phyloP scores from a whole-genome alignment of 805 yeast species.

The Peterozyma xylosa region DNA sequence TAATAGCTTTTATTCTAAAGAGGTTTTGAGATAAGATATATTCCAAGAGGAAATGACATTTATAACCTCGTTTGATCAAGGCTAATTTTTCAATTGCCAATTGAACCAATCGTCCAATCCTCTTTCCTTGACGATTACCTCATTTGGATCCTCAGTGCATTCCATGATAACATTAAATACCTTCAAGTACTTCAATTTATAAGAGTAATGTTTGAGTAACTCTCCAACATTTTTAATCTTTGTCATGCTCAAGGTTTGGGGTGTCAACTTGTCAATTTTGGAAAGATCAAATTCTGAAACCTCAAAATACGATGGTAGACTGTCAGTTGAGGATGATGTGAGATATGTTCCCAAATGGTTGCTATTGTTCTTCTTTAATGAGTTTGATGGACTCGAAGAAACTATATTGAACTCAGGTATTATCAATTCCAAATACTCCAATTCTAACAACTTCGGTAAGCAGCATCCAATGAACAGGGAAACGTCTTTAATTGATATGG shows the following conservation, averaged over 20 bases:
- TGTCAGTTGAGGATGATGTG: neutral
- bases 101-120: constrained; percentile 19
- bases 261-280: no score
- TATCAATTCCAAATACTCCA: constrained; percentile 14
- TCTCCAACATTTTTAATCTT: constrained; percentile 6
- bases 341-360: neutral
- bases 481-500: constrained; percentile 9
- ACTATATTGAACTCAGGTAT: constrained; percentile 12
- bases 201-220: neutral
- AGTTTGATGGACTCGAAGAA: neutral
- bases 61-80: no score
- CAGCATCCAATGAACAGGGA: constrained; percentile 6
- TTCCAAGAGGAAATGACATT: no score
- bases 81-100: constrained; percentile 8
- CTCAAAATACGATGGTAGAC: no score
- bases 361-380: neutral
- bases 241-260: constrained; percentile 3
- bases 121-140: constrained; percentile 11
- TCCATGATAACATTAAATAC: constrained; percentile 14
- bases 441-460: constrained; percentile 2
- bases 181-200: constrained; percentile 12
- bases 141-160: constrained; percentile 6
- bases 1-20: no score
- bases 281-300: no score
- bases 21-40: no score